Base-by-base conservation (phyloP, 2,329 filamentous ascomycete species). In the Fusarium longipes region DNA sequence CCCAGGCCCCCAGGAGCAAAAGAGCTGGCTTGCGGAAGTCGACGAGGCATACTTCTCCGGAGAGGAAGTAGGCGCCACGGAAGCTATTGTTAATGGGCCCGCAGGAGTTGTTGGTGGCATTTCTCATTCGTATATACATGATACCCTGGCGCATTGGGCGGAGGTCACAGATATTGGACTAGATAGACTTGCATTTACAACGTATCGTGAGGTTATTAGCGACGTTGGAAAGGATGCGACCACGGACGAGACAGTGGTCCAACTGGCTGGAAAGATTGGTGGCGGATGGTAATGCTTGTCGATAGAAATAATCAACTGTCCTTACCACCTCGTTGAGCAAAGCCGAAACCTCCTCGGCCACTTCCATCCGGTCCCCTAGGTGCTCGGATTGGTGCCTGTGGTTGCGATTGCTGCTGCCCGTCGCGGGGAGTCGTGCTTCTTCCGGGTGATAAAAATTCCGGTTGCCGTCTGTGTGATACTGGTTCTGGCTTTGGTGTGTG, bases 31-130 rank as follows among this genome's bases (percentile, higher is more conserved):
- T 67, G 87, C 87, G 12, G 86, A 88, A 67, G 90, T 97, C 12
- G 93, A 97, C 68, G 93, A 97, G 80, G 93, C 93, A 8, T 97
- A 97, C 77, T 97, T 92, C 74, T 97, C 93, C 8, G 89, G 83
- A 30, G 89, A 89, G 8, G 89, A 91, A 42, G 76, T 77, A 17
- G 83, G 83, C 39, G 66, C 59, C 25, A 65, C 59, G 25, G 76
- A 72, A 42, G 67, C 71, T 50, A 67, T 65, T 61, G 67, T 71
- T 51, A 53, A 58, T 51, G 75, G 75, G 45, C 69, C 68, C 61
- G 69, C 71, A 43, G 81, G 84, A 73, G 73, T 83, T 68, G 81
- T 92, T 35, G 86, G 87, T 72, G 89, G 89, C 51, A 88, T 94
- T 75, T 90, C 89, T 67, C 85, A 85, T 65, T 82, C 82, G 47